Conservation (phyloP, 192 early-diverging fungal genomes). For the Gigaspora rosea region DNA sequence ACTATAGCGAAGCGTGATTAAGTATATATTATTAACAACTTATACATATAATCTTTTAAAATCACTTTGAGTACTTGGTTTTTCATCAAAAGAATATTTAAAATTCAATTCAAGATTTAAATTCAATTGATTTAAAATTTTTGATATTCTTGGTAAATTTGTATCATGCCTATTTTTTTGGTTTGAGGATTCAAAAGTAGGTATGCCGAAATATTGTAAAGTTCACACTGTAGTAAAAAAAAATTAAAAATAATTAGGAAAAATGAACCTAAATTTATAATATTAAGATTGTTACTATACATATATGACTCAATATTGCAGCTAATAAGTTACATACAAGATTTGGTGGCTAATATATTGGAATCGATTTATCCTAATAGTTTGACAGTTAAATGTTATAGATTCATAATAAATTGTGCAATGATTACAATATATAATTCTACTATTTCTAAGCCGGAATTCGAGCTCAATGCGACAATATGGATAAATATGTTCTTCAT, state of each 20-base stretch:
- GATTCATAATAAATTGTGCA: not conserved
- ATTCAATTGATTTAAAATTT: too few relatives aligned
- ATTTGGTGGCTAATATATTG: not conserved
- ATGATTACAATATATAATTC: not conserved
- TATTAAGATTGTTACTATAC: not conserved
- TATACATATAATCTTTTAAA: too few relatives aligned
- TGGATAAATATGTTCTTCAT: not conserved
- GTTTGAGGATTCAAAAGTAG: too few relatives aligned
- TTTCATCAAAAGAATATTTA: too few relatives aligned
- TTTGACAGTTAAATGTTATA: not conserved
- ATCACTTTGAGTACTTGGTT: too few relatives aligned
- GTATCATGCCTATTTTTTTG: too few relatives aligned
- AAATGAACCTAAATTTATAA: not conserved
- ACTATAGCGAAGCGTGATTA: too few relatives aligned
- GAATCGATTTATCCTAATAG: not conserved
- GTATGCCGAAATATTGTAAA: too few relatives aligned
- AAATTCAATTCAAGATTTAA: too few relatives aligned
- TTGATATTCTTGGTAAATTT: too few relatives aligned
- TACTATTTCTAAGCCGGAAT: not conserved
- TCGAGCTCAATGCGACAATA: not conserved
- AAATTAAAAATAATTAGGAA: not conserved
- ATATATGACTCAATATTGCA: slow-evolving; percentile 7
- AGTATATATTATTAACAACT: too few relatives aligned
- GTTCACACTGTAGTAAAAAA: not conserved
- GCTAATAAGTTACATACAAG: slow-evolving; percentile 1